phyloP scores from a whole-genome alignment of 805 yeast species.

The Candida insectalens region DNA sequence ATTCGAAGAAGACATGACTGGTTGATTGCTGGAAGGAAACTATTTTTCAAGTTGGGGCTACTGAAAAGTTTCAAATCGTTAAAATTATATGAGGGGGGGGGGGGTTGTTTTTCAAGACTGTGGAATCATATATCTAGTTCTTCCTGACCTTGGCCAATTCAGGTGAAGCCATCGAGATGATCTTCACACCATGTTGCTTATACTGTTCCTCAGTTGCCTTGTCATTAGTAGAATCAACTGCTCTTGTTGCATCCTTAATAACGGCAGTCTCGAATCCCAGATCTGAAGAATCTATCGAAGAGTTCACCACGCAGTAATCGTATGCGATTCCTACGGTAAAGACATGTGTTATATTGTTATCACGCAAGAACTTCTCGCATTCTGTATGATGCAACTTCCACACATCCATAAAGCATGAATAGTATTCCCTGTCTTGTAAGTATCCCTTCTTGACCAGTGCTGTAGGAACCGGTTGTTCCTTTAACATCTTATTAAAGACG shows the following conservation, averaged over 20 bases:
- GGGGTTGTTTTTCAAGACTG: no score
- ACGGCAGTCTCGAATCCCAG: constrained; percentile 60
- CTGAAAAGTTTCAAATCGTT: no score
- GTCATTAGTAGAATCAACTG: constrained; percentile 39
- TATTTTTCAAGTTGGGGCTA: no score
- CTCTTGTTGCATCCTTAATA: constrained; percentile 41
- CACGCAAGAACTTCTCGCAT: constrained; percentile 36
- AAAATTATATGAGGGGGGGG: no score
- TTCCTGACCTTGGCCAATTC: constrained; percentile 6
- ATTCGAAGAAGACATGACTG: neutral
- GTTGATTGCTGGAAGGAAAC: neutral
- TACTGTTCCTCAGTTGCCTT: constrained; percentile 25
- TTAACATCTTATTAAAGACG: constrained; percentile 16
- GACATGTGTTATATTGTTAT: constrained; percentile 45
- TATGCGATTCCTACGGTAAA: constrained; percentile 75
- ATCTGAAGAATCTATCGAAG: constrained; percentile 59
- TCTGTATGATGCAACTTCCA: constrained; percentile 71
- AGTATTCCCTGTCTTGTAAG: constrained; percentile 66
- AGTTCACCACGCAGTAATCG: constrained; percentile 76
- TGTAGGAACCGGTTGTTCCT: constrained; percentile 27
- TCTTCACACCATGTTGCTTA: constrained; percentile 23
- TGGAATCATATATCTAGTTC: neutral
- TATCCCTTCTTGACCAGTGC: constrained; percentile 60
- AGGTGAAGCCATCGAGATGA: constrained; percentile 7
- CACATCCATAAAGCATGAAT: constrained; percentile 76